Evolutionary conservation across 768 basidiomycete species (phyloP), one percentile per base, ranked within the genome.

Genomic region (Boletus sp.): DNA sequence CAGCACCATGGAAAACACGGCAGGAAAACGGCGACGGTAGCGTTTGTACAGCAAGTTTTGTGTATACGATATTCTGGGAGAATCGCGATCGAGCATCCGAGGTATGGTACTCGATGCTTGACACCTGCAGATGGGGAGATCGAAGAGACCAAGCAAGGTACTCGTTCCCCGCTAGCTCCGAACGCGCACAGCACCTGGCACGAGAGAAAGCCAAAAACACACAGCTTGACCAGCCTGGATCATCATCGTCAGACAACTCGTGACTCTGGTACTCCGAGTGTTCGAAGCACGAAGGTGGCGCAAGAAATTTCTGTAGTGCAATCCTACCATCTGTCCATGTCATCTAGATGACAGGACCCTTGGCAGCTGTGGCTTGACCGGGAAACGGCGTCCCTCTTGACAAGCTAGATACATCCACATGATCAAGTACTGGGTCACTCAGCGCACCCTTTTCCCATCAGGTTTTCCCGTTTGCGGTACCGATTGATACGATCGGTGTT

Each of bases 401-500:
- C 57, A 46, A 45, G 37, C 15, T 33, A n/a, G 33, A 45, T 23
- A n/a, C 27, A 27, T 50, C 19, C 35, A 33, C 35, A 33, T 57
- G 42, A 32, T 50, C 56, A 23, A 45, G 43, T n/a, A 19, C 15
- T 27, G 13, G 19, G 11, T 17, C 40, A n/a, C 30, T 23, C 21
- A 38, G 21, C 32, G 38, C 29, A 25, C 2, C 1, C 35, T n/a
- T 23, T 34, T n/a, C 8, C 30, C 29, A 15, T 56, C 45, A 23
- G 21, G 10, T 11, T 30, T 39, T 21, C 33, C 23, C 10, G 2
- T 34, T 35, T 15, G 53, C 47, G 50, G 56, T 19, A 37, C 53
- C 56, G 53, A 62, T 51, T 10, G 38, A 35, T 25, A 15, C 45
- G 51, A 63, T 55, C 50, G 21, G 40, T 32, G 15, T 48, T 38